These are phyloP conservation scores for Tuber calosporum DNA, from an alignment of 495 filamentous ascomycete genomes.

Conservation along the genomic window DNA sequence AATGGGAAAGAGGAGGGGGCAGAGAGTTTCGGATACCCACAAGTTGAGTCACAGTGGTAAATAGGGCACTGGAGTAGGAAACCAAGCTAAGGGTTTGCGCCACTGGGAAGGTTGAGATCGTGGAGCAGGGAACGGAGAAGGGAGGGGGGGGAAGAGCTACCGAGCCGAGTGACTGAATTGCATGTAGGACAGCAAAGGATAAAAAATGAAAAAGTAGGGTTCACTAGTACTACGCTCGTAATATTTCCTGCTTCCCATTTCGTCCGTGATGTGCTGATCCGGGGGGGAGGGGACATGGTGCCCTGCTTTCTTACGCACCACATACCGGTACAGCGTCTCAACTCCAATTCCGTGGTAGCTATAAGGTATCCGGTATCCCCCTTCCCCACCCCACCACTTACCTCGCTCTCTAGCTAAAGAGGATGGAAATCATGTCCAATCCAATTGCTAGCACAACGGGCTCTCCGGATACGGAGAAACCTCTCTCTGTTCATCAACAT, in stretches of 20 bases:
- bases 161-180: neutral
- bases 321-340: neutral
- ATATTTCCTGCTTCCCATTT: neutral
- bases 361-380: neutral
- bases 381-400: neutral
- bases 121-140: neutral
- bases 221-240: neutral
- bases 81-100: neutral
- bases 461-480: conserved; percentile 16
- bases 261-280: neutral
- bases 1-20: neutral
- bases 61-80: neutral
- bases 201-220: neutral
- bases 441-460: neutral
- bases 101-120: neutral
- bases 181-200: neutral
- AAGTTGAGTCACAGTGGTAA: neutral
- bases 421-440: neutral
- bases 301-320: neutral
- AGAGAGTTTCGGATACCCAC: neutral
- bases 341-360: neutral
- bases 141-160: neutral
- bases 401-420: neutral
- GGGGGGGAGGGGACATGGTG: neutral
- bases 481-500: conserved; percentile 15